phyloP scores from a whole-genome alignment of 1,284 basidiomycete genomes.

The Schizophyllum commune region DNA sequence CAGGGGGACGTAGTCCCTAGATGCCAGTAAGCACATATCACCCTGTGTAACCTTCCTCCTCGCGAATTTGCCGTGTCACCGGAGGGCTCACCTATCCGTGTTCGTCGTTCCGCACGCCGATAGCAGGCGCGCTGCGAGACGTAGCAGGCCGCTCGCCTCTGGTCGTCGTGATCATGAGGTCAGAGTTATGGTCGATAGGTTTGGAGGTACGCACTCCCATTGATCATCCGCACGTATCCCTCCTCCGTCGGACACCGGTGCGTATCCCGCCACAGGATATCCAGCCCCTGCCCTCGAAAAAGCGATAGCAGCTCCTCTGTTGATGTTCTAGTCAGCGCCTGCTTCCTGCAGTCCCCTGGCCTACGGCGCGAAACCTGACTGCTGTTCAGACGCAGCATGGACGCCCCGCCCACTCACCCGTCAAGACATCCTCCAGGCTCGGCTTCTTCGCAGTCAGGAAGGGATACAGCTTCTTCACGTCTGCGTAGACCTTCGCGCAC shows the following conservation, averaged over 20 bases:
- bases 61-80: neutral
- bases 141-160: constrained; percentile 95
- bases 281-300: constrained; percentile 93
- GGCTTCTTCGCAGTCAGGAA: constrained; percentile 20
- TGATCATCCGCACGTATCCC: constrained; percentile 94
- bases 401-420: constrained; percentile 45
- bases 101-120: constrained; percentile 76
- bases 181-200: neutral
- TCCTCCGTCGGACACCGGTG: constrained; percentile 91
- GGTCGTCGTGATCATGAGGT: constrained; percentile 4
- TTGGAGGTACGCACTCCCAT: constrained; percentile 68
- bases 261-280: constrained; percentile 91
- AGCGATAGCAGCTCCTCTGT: constrained; percentile 87
- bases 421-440: constrained; percentile 65
- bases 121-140: constrained; percentile 94
- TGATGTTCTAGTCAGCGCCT: too few relatives aligned
- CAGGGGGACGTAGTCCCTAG: constrained; percentile 83
- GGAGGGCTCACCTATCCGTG: constrained; percentile 42
- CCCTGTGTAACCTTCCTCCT: too few relatives aligned
- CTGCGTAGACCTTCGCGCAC: constrained; percentile 85
- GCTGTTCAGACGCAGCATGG: too few relatives aligned
- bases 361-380: too few relatives aligned
- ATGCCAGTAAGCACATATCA: too few relatives aligned
- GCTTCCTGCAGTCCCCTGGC: too few relatives aligned
- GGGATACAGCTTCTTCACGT: constrained; percentile 22